phyloP scores from a whole-genome alignment of 352 stramenopile genomes.

The Plasmopara muralis region DNA sequence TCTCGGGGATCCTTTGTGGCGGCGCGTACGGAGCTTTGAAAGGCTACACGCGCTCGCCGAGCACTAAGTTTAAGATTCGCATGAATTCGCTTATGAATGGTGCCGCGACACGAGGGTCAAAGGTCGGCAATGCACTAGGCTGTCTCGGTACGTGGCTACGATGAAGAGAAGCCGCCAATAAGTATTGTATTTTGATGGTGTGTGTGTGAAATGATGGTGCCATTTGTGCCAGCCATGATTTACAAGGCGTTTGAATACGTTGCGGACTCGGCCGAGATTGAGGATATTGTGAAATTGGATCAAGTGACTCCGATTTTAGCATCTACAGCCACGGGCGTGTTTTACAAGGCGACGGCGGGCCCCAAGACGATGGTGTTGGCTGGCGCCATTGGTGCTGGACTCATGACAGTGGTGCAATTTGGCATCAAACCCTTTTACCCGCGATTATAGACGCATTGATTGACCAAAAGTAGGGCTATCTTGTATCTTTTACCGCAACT shows the following conservation, averaged over 20 bases:
- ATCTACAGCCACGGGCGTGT: slow-evolving; percentile 69
- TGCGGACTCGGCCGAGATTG: slow-evolving; percentile 70
- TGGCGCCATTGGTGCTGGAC: slow-evolving; percentile 62
- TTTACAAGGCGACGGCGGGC: slow-evolving; percentile 84
- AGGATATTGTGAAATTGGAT: slow-evolving; percentile 79
- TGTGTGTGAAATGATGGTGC: slow-evolving; percentile 4
- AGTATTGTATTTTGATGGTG: neutral
- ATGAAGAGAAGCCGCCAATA: no score
- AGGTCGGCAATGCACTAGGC: slow-evolving; percentile 76
- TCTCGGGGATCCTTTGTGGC: slow-evolving; percentile 78
- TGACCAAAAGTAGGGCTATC: slow-evolving; percentile 1
- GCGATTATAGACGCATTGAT: slow-evolving; percentile 40
- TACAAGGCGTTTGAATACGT: slow-evolving; percentile 85
- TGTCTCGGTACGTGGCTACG: slow-evolving; percentile 44
- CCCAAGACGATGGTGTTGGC: slow-evolving; percentile 80
- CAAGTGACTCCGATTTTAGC: slow-evolving; percentile 80
- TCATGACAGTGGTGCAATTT: slow-evolving; percentile 84
- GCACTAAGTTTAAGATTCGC: slow-evolving; percentile 83
- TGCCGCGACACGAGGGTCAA: slow-evolving; percentile 69
- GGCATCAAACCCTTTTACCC: slow-evolving; percentile 81
- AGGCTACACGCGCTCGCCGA: slow-evolving; percentile 66
- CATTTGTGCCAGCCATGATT: slow-evolving; percentile 50
- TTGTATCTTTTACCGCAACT: no score
- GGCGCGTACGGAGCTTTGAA: slow-evolving; percentile 58
- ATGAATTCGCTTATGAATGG: slow-evolving; percentile 88